These are phyloP conservation scores for Phoma sp. DNA, from an alignment of 2,329 filamentous ascomycete genomes.

Conservation along the genomic window DNA sequence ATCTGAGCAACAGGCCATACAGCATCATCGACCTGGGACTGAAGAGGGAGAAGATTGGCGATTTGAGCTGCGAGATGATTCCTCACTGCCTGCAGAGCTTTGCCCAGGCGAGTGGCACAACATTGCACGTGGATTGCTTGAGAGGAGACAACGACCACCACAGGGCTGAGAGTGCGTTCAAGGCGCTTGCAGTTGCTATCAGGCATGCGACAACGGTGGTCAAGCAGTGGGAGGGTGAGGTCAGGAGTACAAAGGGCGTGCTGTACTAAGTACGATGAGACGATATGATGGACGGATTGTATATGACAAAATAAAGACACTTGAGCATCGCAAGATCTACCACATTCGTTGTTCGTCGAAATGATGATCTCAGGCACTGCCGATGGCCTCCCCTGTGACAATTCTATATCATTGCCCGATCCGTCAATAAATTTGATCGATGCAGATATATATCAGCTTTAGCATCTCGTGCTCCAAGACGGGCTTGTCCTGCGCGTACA, in stretches of 20 bases:
- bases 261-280: slow-evolving; percentile 59
- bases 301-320: too few species aligned
- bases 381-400: too few species aligned
- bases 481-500: too few species aligned
- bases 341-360: too few species aligned
- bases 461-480: too few species aligned
- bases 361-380: too few species aligned
- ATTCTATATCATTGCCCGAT: too few species aligned
- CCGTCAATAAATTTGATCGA: too few species aligned
- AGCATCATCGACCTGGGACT: slow-evolving; percentile 84
- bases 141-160: slow-evolving; percentile 95
- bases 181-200: slow-evolving; percentile 89
- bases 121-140: slow-evolving; percentile 93
- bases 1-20: slow-evolving; percentile 91
- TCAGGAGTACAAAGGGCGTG: slow-evolving; percentile 96
- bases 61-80: slow-evolving; percentile 90
- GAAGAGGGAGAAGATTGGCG: slow-evolving; percentile 90
- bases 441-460: too few species aligned
- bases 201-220: slow-evolving; percentile 77
- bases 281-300: neutral
- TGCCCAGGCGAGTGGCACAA: slow-evolving; percentile 86
- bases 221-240: slow-evolving; percentile 84
- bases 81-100: slow-evolving; percentile 96
- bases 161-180: slow-evolving; percentile 94
- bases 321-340: too few species aligned